Base-by-base conservation (phyloP, 176 grass and related monocot species). In the Avena atlantica region DNA sequence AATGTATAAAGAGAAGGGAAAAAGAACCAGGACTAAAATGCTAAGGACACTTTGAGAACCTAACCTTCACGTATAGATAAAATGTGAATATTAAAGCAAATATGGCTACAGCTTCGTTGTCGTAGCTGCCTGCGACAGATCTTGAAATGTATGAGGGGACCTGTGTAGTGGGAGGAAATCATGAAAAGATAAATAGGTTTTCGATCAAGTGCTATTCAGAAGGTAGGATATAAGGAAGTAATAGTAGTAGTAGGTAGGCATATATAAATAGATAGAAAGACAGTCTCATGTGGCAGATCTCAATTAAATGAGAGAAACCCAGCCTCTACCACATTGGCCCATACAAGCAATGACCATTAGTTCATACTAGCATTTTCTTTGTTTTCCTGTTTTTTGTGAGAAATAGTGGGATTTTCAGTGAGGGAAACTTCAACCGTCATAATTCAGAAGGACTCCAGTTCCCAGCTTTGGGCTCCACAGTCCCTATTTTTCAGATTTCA, bases 81-180 rank as follows among this genome's bases (percentile, higher is more conserved):
- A 99, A 99, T 72, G 97, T 99, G 74, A 94, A 94, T 90, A 99
- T 93, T 60, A 99, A 83, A 34, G 97, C 94, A 52, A 99, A 99
- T 90, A 99, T 99, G 44, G 97, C 97, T 83, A 99, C 94, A 84
- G 97, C 97, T 97, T 99, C 97, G 83, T 99, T 99, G 48, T 99
- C 97, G 86, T 99, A 99, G 78, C 97, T 99, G 59, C 97, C 97
- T 51, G 94, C 97, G 77, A 99, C 97, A 13, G 97, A 99, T 86
- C 97, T 88, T 71, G 97, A 99, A 68, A 99, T 99, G 49, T 99
- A 99, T 17, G 97, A 99, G 53, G 97, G 97, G 15, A 99, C 97
- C 97, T 99, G 81, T 1, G 0, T 5, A 76, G 14, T 53, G 8
- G 49, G 23, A 76, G 49, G 0, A 2, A 51, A 15, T 53, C 23